Evolutionary conservation across 768 basidiomycete species (phyloP).

Genomic region (Solioccasus polychromus): DNA sequence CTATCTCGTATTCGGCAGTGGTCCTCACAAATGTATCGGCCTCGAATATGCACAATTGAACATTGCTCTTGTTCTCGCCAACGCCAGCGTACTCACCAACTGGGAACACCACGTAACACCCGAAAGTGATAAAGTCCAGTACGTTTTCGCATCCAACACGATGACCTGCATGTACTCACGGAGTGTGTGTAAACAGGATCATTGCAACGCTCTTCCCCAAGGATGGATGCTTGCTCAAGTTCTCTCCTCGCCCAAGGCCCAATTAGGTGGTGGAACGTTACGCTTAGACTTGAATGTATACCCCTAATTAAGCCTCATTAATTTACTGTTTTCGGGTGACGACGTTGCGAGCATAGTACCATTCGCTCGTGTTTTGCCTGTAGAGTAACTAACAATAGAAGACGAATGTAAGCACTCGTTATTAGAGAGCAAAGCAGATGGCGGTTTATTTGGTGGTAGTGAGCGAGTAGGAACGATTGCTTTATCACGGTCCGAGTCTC

Average conservation of each 20-base stretch:
- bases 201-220: slow-evolving; percentile 97
- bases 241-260: slow-evolving; percentile 54
- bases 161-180: background rate
- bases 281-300: slow-evolving; percentile 1
- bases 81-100: slow-evolving; percentile 75
- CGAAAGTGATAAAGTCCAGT: slow-evolving; percentile 78
- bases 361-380: too few relatives aligned
- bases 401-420: too few relatives aligned
- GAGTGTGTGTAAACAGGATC: slow-evolving; percentile 47
- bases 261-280: background rate
- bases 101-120: slow-evolving; percentile 87
- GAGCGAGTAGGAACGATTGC: too few relatives aligned
- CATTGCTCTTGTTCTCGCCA: slow-evolving; percentile 80
- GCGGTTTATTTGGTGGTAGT: too few relatives aligned
- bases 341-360: too few relatives aligned
- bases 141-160: slow-evolving; percentile 32
- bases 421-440: too few relatives aligned
- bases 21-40: slow-evolving; percentile 91
- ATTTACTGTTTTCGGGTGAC: too few relatives aligned
- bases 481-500: too few relatives aligned
- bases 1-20: slow-evolving; percentile 93
- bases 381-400: too few relatives aligned
- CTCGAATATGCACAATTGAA: slow-evolving; percentile 92
- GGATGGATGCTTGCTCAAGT: slow-evolving; percentile 81
- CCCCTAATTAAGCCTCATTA: slow-evolving; percentile 15